These are phyloP conservation scores for Suillus hirtellus DNA, from an alignment of 768 basidiomycete genomes.

Conservation along the genomic window DNA sequence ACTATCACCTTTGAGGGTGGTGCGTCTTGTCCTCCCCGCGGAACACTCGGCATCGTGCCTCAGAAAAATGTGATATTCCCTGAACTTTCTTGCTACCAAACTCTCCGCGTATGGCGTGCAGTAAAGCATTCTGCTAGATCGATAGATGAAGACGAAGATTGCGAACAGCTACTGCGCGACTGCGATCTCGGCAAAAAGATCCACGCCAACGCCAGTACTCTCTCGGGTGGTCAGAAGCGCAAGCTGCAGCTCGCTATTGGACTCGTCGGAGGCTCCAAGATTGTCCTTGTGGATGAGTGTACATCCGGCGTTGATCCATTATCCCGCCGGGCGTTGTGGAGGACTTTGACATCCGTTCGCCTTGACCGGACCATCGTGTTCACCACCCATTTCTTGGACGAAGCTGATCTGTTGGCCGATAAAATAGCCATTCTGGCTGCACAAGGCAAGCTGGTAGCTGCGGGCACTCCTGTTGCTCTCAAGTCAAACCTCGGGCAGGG, in stretches of 20 bases:
- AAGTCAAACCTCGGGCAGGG: slow-evolving; percentile 73
- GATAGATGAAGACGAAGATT: slow-evolving; percentile 47
- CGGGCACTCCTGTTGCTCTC: slow-evolving; percentile 72
- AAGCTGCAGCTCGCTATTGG: slow-evolving; percentile 85
- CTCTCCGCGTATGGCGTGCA: slow-evolving; percentile 68
- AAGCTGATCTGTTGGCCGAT: slow-evolving; percentile 78
- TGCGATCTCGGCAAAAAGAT: slow-evolving; percentile 77
- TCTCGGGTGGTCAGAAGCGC: slow-evolving; percentile 81
- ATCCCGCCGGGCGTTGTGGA: slow-evolving; percentile 77
- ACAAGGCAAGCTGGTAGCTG: slow-evolving; percentile 73
- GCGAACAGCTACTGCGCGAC: slow-evolving; percentile 63
- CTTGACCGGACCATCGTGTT: slow-evolving; percentile 69
- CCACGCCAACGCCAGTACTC: slow-evolving; percentile 59
- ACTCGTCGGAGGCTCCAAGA: slow-evolving; percentile 71
- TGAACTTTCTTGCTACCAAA: slow-evolving; percentile 73
- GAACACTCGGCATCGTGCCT: slow-evolving; percentile 73
- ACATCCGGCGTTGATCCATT: slow-evolving; percentile 84
- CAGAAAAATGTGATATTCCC: slow-evolving; percentile 85
- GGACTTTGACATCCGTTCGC: slow-evolving; percentile 65
- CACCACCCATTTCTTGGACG: slow-evolving; percentile 82
- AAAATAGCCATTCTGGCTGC: slow-evolving; percentile 73
- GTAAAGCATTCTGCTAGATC: slow-evolving; percentile 62
- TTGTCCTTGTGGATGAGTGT: slow-evolving; percentile 66
- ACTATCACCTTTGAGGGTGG: slow-evolving; percentile 57
- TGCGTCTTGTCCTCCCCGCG: slow-evolving; percentile 52